Percentiles rank a stretch among this genome's conserved stretches.
phyloP scores from a whole-genome alignment of 129 eudicot species.

The Flaveria robusta region DNA sequence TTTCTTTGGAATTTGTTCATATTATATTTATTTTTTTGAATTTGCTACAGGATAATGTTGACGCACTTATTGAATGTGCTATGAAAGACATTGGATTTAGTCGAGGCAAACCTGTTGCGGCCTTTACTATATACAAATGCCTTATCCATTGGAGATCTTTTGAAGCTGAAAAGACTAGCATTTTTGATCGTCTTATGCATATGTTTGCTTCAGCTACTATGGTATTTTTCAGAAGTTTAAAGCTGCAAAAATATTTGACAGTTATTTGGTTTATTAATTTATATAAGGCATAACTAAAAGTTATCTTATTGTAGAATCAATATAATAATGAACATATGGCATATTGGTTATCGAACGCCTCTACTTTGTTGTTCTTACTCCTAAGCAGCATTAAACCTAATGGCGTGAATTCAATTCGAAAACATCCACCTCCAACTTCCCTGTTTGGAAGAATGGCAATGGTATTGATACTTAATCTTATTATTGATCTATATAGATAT shows the following conservation, averaged over 20 bases:
- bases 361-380: slow-evolving; percentile 69
- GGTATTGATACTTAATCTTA: slow-evolving; percentile 41
- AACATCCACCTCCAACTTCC: slow-evolving; percentile 69
- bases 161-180: slow-evolving; percentile 91
- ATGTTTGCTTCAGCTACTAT: slow-evolving; percentile 95
- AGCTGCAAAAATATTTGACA: not conserved
- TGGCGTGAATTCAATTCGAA: slow-evolving; percentile 52
- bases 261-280: not conserved
- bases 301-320: slow-evolving; percentile 54
- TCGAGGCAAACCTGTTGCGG: slow-evolving; percentile 95
- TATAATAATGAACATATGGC: slow-evolving; percentile 75
- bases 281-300: not conserved
- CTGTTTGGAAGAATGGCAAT: slow-evolving; percentile 82
- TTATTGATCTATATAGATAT: not conserved
- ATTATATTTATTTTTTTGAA: not conserved
- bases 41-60: slow-evolving; percentile 76
- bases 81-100: slow-evolving; percentile 85
- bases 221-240: slow-evolving; percentile 45
- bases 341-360: slow-evolving; percentile 82
- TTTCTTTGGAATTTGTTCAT: not conserved
- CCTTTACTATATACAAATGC: slow-evolving; percentile 89
- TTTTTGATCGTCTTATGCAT: slow-evolving; percentile 96
- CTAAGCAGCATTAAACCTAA: slow-evolving; percentile 61
- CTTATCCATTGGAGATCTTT: slow-evolving; percentile 96
- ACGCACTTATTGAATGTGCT: slow-evolving; percentile 83